phyloP scores from a whole-genome alignment of 2,329 filamentous ascomycete species.

The Arthrinium puccinioides region DNA sequence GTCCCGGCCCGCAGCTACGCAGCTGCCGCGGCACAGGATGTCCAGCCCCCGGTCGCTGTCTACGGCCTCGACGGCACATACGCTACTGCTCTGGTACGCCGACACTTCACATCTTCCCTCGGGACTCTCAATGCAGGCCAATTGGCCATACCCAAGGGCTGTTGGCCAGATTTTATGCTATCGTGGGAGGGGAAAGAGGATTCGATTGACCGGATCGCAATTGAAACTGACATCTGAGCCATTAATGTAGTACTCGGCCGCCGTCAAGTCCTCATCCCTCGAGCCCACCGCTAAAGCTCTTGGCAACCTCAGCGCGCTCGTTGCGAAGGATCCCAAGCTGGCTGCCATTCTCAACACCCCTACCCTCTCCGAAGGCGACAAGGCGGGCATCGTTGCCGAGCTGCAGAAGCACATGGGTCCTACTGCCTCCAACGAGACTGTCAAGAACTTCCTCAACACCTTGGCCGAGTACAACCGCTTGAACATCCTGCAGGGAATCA shows the following conservation, averaged over 20 bases:
- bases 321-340: slow-evolving; percentile 82
- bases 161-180: not conserved
- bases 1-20: slow-evolving; percentile 70
- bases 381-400: slow-evolving; percentile 78
- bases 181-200: not conserved
- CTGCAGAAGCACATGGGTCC: slow-evolving; percentile 74
- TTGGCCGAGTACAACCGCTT: slow-evolving; percentile 97
- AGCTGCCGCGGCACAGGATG: slow-evolving; percentile 52
- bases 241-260: slow-evolving; percentile 79
- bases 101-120: slow-evolving; percentile 11
- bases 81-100: slow-evolving; percentile 90
- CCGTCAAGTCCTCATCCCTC: slow-evolving; percentile 78
- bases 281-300: slow-evolving; percentile 81
- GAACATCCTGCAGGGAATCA: slow-evolving; percentile 71
- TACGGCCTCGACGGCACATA: slow-evolving; percentile 98
- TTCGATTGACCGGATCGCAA: slow-evolving; percentile 5
- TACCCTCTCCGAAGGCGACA: slow-evolving; percentile 71
- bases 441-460: slow-evolving; percentile 89
- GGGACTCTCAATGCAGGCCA: slow-evolving; percentile 3
- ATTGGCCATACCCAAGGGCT: slow-evolving; percentile 11
- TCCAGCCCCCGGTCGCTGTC: slow-evolving; percentile 81
- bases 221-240: slow-evolving; percentile 26
- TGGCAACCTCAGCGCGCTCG: slow-evolving; percentile 58
- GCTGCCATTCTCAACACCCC: slow-evolving; percentile 68
- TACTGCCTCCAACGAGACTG: slow-evolving; percentile 62